Evolutionary conservation across 2,329 filamentous ascomycete species (phyloP).

Genomic region (Sporothrix pallida): DNA sequence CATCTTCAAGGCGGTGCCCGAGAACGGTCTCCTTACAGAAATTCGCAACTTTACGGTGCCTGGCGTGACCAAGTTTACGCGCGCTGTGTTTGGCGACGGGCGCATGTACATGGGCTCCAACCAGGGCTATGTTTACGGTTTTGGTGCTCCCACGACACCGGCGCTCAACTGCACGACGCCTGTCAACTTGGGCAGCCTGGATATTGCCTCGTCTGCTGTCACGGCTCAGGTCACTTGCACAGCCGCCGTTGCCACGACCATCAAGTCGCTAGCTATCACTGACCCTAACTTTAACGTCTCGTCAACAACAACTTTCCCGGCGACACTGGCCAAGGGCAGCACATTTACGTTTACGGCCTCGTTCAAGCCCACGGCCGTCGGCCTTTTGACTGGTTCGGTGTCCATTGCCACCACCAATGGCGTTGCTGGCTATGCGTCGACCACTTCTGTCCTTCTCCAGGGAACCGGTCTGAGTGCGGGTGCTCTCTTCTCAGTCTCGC

Average conservation of each 20-base stretch:
- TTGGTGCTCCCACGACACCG: slow-evolving; percentile 60
- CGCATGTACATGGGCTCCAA: slow-evolving; percentile 60
- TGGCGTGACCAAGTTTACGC: slow-evolving; percentile 61
- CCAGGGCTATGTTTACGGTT: slow-evolving; percentile 59
- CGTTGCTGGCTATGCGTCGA: slow-evolving; percentile 53
- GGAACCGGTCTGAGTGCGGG: slow-evolving; percentile 56
- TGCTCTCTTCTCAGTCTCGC: slow-evolving; percentile 55
- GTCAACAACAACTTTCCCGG: slow-evolving; percentile 42
- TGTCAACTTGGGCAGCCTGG: slow-evolving; percentile 53
- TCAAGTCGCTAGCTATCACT: slow-evolving; percentile 50
- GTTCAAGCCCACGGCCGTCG: slow-evolving; percentile 55
- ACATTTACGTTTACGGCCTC: slow-evolving; percentile 52
- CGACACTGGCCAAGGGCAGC: slow-evolving; percentile 46
- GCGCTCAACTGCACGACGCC: slow-evolving; percentile 60
- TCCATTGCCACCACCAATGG: slow-evolving; percentile 56
- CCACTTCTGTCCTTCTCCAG: slow-evolving; percentile 53
- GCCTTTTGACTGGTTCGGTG: slow-evolving; percentile 55
- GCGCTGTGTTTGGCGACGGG: slow-evolving; percentile 63
- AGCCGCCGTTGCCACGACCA: slow-evolving; percentile 52
- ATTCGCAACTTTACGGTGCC: slow-evolving; percentile 59
- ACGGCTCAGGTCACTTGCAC: slow-evolving; percentile 53
- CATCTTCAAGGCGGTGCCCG: slow-evolving; percentile 84
- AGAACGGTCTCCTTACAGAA: slow-evolving; percentile 53
- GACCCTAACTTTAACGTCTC: slow-evolving; percentile 49
- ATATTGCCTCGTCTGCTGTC: slow-evolving; percentile 48